These are phyloP conservation scores for Ustilago loliicola DNA, from an alignment of 1,284 basidiomycete genomes.

Conservation along the genomic window DNA sequence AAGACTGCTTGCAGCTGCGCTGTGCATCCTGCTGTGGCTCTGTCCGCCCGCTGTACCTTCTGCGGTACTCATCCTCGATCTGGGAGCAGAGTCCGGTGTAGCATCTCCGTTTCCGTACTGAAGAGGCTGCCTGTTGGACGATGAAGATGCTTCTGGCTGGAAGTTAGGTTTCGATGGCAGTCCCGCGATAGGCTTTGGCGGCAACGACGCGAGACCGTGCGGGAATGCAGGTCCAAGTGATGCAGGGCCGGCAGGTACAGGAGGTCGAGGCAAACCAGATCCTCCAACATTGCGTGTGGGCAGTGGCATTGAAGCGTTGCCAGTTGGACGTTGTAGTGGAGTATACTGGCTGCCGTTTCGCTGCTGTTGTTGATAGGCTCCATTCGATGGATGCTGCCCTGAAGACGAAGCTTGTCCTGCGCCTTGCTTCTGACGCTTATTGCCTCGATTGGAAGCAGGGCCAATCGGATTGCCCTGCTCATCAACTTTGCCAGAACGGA, in stretches of 20 bases:
- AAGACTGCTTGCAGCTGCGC: constrained; percentile 22
- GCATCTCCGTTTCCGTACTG: constrained; percentile 3
- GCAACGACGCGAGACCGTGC: constrained; percentile 29
- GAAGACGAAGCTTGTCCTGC: constrained; percentile 12
- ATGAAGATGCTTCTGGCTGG: constrained; percentile 12
- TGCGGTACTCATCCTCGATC: constrained; percentile 25
- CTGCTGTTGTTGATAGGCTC: not conserved
- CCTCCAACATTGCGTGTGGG: constrained; percentile 18
- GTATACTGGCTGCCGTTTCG: constrained; percentile 9
- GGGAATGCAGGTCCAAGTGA: constrained; percentile 32
- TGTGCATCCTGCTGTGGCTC: constrained; percentile 28
- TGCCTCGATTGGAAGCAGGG: constrained; percentile 9
- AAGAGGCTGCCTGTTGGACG: not conserved
- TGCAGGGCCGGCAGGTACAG: constrained; percentile 11
- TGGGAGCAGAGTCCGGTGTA: constrained; percentile 6
- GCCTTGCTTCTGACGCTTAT: constrained; percentile 47
- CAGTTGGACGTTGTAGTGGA: constrained; percentile 11
- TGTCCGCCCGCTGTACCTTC: constrained; percentile 12
- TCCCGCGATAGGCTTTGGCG: constrained; percentile 29
- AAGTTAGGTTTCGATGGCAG: constrained; percentile 42
- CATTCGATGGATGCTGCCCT: constrained; percentile 14
- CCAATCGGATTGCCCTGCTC: constrained; percentile 41
- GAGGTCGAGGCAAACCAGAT: constrained; percentile 15
- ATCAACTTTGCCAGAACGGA: constrained; percentile 32
- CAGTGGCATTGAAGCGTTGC: constrained; percentile 6